Conservation (phyloP, 176 grass and related monocot species). For the Aegilops tauschii region DNA sequence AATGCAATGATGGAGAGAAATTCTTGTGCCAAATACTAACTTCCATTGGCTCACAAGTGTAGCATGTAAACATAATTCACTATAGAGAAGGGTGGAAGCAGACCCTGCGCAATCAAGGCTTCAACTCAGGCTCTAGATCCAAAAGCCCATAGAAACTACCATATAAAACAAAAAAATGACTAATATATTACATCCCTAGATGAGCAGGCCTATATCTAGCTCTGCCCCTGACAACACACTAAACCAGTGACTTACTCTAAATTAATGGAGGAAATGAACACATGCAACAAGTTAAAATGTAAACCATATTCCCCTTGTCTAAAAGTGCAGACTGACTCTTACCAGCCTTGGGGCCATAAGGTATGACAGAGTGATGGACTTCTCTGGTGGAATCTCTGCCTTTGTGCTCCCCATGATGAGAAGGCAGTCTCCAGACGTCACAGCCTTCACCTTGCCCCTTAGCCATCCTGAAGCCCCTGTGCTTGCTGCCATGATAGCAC, state of each 20-base stretch:
- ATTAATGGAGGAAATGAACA: not conserved
- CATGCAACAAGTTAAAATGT: not conserved
- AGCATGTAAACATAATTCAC: not conserved
- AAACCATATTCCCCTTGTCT: not conserved
- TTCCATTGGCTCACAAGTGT: constrained; percentile 18
- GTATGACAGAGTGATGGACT: constrained; percentile 86
- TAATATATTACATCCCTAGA: not conserved
- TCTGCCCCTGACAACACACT: not conserved
- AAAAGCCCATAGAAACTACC: not conserved
- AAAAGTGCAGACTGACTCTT: constrained; percentile 18
- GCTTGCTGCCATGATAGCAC: constrained; percentile 63
- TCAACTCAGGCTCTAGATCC: not conserved
- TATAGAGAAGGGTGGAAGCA: not conserved
- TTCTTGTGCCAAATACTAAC: not conserved
- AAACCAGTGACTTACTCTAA: not conserved
- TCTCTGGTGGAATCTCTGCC: constrained; percentile 81
- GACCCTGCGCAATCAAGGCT: not conserved
- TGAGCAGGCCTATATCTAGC: not conserved
- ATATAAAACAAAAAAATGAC: not conserved
- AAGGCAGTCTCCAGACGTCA: constrained; percentile 86
- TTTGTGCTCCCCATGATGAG: constrained; percentile 84
- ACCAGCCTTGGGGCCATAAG: constrained; percentile 92
- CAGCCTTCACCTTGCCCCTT: constrained; percentile 92
- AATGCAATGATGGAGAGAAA: not conserved
- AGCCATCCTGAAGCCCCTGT: constrained; percentile 71